Conservation (phyloP, 768 basidiomycete species). For the Collybiopsis confluens region DNA sequence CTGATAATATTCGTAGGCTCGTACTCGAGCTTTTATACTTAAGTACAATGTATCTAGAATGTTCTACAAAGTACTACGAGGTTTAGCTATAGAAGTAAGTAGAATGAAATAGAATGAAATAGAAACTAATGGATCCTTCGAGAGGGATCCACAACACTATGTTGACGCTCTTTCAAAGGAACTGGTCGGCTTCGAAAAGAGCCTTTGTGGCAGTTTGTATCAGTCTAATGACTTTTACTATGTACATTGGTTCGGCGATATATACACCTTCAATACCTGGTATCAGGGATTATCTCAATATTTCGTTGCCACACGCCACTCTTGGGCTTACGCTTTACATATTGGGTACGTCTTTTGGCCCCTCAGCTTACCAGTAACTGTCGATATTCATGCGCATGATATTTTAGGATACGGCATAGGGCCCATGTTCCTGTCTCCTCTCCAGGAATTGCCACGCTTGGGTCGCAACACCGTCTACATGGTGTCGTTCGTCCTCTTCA, state of each 20-base stretch:
- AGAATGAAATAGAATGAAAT: no score
- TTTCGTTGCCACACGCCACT: slow-evolving; percentile 15
- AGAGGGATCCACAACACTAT: no score
- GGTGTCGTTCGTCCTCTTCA: slow-evolving; percentile 24
- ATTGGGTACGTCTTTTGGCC: slow-evolving; percentile 16
- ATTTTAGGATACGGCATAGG: slow-evolving; percentile 16
- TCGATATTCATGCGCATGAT: neutral
- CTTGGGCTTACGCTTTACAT: slow-evolving; percentile 24
- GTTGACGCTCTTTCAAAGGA: slow-evolving; percentile 10
- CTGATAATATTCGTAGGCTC: no score
- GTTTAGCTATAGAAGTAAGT: no score
- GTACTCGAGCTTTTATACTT: no score
- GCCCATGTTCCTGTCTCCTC: slow-evolving; percentile 25
- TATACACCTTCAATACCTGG: slow-evolving; percentile 25
- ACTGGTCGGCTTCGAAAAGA: slow-evolving; percentile 26
- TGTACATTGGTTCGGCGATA: slow-evolving; percentile 32
- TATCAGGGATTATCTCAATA: slow-evolving; percentile 6
- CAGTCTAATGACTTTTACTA: slow-evolving; percentile 27
- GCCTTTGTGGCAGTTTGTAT: slow-evolving; percentile 27
- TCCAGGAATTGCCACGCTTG: slow-evolving; percentile 28
- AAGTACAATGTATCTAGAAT: no score
- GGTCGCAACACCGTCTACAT: slow-evolving; percentile 31
- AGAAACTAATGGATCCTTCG: no score
- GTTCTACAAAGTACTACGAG: no score
- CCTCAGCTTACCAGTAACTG: no score